Conservation (phyloP, 192 early-diverging fungal species). For the Coemansia sp. region DNA sequence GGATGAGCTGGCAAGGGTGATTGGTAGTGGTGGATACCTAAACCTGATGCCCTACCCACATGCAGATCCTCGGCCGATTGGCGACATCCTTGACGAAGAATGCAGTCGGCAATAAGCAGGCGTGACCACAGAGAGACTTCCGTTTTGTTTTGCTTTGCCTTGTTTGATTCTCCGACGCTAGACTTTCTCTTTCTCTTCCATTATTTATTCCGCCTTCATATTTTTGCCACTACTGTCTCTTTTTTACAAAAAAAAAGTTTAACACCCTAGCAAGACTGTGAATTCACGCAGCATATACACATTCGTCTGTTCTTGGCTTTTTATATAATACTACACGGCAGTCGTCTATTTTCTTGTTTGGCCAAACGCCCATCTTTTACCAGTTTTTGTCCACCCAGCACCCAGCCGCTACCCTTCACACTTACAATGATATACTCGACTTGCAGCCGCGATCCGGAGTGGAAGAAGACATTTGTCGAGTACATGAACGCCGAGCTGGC, state of each 20-base stretch:
- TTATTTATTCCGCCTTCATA: no score
- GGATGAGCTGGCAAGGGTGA: constrained; percentile 11
- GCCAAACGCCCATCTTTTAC: neutral
- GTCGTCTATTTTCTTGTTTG: neutral
- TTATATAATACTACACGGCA: neutral
- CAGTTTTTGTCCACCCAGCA: neutral
- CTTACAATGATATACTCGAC: constrained; percentile 1
- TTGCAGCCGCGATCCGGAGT: constrained; percentile 39
- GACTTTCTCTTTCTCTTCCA: no score
- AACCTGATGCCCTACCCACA: constrained; percentile 32
- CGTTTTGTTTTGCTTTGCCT: no score
- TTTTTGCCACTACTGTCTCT: neutral
- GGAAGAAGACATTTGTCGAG: constrained; percentile 38
- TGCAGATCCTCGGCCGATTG: constrained; percentile 44
- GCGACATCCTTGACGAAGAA: constrained; percentile 48
- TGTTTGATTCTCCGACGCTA: neutral
- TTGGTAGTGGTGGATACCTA: constrained; percentile 11
- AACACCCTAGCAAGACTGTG: no score
- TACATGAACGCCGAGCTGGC: constrained; percentile 23
- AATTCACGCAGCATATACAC: no score
- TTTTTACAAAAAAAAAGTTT: neutral
- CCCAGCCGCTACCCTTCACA: neutral
- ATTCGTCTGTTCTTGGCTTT: no score
- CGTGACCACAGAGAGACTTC: neutral
- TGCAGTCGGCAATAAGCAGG: neutral